Conservation (phyloP, 371 early-diverging fungal species). For the Rhizomucor miehei region DNA sequence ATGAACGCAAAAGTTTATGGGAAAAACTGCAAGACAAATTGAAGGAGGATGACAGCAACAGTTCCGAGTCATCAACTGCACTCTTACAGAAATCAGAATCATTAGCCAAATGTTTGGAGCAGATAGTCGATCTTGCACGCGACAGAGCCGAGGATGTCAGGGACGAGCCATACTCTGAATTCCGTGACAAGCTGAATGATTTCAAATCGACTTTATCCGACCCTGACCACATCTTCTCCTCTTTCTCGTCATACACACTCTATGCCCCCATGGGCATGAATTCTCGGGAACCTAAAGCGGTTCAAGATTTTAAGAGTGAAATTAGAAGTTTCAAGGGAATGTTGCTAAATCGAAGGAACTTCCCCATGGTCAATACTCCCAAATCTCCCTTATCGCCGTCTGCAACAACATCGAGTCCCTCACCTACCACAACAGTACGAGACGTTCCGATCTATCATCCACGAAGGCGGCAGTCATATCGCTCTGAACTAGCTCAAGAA, state of each 20-base stretch:
- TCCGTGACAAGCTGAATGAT: constrained; percentile 8
- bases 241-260: constrained; percentile 7
- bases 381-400: background rate
- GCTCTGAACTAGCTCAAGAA: too few relatives aligned
- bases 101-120: background rate
- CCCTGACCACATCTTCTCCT: constrained; percentile 10
- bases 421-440: background rate
- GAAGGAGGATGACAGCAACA: constrained; percentile 1
- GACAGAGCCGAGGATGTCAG: background rate
- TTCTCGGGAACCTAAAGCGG: constrained; percentile 28
- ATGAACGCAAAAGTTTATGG: constrained; percentile 4
- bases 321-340: constrained; percentile 28
- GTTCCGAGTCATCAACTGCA: background rate
- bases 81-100: constrained; percentile 6
- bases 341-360: constrained; percentile 28
- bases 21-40: constrained; percentile 8
- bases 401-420: background rate
- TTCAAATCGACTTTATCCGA: constrained; percentile 7
- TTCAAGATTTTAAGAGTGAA: constrained; percentile 30
- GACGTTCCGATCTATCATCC: background rate
- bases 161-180: constrained; percentile 8
- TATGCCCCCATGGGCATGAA: constrained; percentile 1
- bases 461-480: too few relatives aligned
- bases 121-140: constrained; percentile 2
- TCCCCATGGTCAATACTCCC: constrained; percentile 17